Base-by-base conservation (phyloP, 306 rosid species). In the Sophora flavescens region DNA sequence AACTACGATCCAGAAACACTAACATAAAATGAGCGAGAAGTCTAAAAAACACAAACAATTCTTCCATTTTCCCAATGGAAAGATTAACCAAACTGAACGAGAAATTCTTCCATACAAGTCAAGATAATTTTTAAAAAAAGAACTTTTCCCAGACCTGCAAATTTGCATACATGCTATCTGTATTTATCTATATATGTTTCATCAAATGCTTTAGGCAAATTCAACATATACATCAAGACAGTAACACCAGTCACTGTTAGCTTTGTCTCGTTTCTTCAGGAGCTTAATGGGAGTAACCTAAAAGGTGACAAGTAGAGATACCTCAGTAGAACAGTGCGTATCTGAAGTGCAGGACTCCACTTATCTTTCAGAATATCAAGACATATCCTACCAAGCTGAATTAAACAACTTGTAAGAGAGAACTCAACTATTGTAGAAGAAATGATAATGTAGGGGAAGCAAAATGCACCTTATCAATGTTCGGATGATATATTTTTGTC, bases 281-380 rank as follows among this genome's bases (percentile, higher is more conserved):
- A 53, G 41, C 78, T 32, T 48, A 74, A 48, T 6, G 61, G 47
- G 63, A 69, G 15, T 3, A 78, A 36, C 44, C 32, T 16, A 18
- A 68, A 57, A 41, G 41, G 47, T 47, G 71, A 47, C 52, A 48
- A 41, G 4, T 10, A 64, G 18, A 45, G 41, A 74, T 89, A 91
- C 97, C 97, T 91, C 86, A 91, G 84, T 75, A 91, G 97, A 72
- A 91, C 97, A 62, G 97, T 91, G 78, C 97, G 91, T 64, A 91
- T 91, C 91, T 91, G 97, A 57, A 91, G 94, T 39, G 97, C 97
- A 72, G 97, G 97, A 68, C 90, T 91, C 97, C 94, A 91, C 81
- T 91, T 91, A 78, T 91, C 97, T 76, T 91, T 91, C 77, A 91
- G 88, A 78, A 91, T 89, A 75, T 91, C 97, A 72, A 91, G 94